Evolutionary conservation across 345 rosid species (phyloP).

Genomic region (Euphorbia lathyris): DNA sequence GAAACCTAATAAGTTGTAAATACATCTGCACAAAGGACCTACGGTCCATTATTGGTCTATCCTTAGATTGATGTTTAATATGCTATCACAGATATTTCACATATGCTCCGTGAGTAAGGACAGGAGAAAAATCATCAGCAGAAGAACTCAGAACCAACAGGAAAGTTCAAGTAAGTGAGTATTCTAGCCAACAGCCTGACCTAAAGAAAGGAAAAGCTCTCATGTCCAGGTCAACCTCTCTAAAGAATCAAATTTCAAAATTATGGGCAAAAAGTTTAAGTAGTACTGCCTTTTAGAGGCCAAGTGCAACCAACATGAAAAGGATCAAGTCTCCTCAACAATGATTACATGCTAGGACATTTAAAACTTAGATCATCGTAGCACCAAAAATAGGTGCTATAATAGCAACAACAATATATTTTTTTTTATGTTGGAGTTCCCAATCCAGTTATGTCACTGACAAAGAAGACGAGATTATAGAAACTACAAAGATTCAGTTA

Average conservation of each 20-base stretch:
- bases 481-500: background rate
- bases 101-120: too few relatives aligned
- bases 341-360: background rate
- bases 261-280: background rate
- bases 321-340: background rate
- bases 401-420: background rate
- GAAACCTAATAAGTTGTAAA: background rate
- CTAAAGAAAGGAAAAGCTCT: background rate
- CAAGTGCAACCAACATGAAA: too few relatives aligned
- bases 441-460: background rate
- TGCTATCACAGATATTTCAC: background rate
- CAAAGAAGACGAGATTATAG: background rate
- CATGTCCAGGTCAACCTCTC: background rate
- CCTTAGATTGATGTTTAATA: background rate
- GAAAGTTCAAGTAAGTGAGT: background rate
- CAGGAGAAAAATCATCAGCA: background rate
- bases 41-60: background rate
- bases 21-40: background rate
- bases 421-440: background rate
- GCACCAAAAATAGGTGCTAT: background rate
- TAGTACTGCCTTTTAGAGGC: too few relatives aligned
- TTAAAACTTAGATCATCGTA: slow-evolving; percentile 1
- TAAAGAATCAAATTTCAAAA: background rate
- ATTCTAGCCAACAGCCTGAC: background rate
- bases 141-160: slow-evolving; percentile 4